Base-by-base conservation (phyloP, 202 grass and related monocot species). In the Elaeis oleifera region DNA sequence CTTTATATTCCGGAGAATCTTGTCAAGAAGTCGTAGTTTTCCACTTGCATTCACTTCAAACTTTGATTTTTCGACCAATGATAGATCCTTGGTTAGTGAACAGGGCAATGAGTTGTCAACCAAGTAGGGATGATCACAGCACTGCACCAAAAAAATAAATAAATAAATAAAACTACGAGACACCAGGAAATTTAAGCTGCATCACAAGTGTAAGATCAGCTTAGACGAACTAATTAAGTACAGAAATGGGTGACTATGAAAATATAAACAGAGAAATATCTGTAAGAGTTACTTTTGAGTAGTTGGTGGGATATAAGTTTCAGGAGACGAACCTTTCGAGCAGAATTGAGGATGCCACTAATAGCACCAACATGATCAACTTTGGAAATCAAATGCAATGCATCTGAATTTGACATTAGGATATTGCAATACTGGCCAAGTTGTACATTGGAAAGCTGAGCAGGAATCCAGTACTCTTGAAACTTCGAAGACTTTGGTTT, bases 71-170 rank as follows among this genome's bases (percentile, higher is more conserved):
- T 91, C 79, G 66, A 76, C 73, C 50, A 71, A 3, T 61, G 77
- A 77, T 11, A 26, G 82, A 52, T 67, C 79, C 68, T 79, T 84
- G 31, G 61, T 89, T 76, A 97, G 82, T 63, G 68, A 78, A 39
- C 6, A 54, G 86, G 89, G 84, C 64, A 97, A 71, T 0, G 26
- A 59, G 64, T 72, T 71, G 85, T 97, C 81, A 76, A 91, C 79
- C 11, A 97, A 77, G 76, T 89, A 97, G 59, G 92, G 92, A 69
- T 97, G 92, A 63, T 97, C 92, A 57, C 88, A 91, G 69, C 92
- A 97, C 92, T 97, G 87, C 74, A 29, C 67, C 58, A 83, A 61
- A 61, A 75, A 18, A 0, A 71, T 27, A 27, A 27, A 27, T 27
- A 32, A 80, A 29, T 65, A 61, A 61, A 51, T 53, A 77, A 63